Conservation (phyloP, 441 rosid genomes). For the Erysimum pusillum region DNA sequence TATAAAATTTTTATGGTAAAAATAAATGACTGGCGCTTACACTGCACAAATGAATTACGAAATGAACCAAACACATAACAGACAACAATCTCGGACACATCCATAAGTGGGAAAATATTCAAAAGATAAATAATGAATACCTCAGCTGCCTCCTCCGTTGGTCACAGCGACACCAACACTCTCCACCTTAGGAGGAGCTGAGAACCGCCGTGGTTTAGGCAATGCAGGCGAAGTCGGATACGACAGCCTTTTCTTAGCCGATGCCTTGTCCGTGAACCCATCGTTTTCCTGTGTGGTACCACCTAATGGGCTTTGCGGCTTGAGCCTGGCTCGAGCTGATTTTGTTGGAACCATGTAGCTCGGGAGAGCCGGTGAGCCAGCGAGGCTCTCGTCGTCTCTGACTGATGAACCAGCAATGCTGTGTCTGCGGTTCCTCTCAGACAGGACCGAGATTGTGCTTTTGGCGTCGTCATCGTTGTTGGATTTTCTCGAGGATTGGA, state of each 20-base stretch:
- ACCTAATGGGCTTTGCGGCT: slow-evolving; percentile 52
- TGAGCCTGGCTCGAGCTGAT: slow-evolving; percentile 68
- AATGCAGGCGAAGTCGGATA: slow-evolving; percentile 61
- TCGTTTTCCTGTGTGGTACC: slow-evolving; percentile 49
- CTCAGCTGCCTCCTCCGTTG: slow-evolving; percentile 53
- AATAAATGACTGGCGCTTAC: slow-evolving; percentile 33
- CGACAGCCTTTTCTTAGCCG: slow-evolving; percentile 67
- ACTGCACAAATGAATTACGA: slow-evolving; percentile 42
- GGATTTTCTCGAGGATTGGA: slow-evolving; percentile 59
- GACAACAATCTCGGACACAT: slow-evolving; percentile 39
- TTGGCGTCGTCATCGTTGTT: slow-evolving; percentile 65
- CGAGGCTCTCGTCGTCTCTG: slow-evolving; percentile 75
- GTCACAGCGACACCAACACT: slow-evolving; percentile 46
- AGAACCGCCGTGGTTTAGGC: slow-evolving; percentile 63
- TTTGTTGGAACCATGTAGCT: slow-evolving; percentile 62
- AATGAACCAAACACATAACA: slow-evolving; percentile 19
- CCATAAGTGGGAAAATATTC: slow-evolving; percentile 29
- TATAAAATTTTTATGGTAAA: slow-evolving; percentile 12
- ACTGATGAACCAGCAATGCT: slow-evolving; percentile 68
- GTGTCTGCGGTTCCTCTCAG: slow-evolving; percentile 61
- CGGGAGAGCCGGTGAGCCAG: slow-evolving; percentile 49
- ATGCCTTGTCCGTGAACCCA: slow-evolving; percentile 43
- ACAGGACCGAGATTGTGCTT: slow-evolving; percentile 71
- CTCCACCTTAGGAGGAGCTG: slow-evolving; percentile 75
- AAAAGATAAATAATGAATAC: slow-evolving; percentile 9